Percentiles rank a stretch among this genome's conserved stretches.
phyloP scores from a whole-genome alignment of 345 rosid species.

The Euphorbia lathyris region DNA sequence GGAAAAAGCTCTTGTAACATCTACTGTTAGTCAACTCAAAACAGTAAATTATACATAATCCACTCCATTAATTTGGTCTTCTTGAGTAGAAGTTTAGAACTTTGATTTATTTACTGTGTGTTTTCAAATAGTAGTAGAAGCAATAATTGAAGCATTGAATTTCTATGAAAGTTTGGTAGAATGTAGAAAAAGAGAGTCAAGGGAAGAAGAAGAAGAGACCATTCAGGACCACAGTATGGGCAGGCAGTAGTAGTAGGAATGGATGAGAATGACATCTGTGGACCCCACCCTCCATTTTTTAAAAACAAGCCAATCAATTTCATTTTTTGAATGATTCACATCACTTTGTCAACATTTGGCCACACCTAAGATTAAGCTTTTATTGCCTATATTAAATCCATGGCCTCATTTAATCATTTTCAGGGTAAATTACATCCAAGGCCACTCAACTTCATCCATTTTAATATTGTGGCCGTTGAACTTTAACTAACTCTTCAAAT shows the following conservation, averaged over 20 bases:
- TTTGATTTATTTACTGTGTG: not conserved
- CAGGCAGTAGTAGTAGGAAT: slow-evolving; percentile 2
- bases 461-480: too few species aligned
- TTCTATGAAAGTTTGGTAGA: not conserved
- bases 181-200: not conserved
- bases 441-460: too few species aligned
- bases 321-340: slow-evolving; percentile 10
- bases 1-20: not conserved
- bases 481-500: too few species aligned
- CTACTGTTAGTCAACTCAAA: not conserved
- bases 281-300: not conserved
- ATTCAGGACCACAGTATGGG: slow-evolving; percentile 12
- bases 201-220: slow-evolving; percentile 2
- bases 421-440: too few species aligned
- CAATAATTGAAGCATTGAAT: not conserved
- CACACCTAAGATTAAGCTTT: not conserved
- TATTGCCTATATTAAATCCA: too few species aligned
- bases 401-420: too few species aligned
- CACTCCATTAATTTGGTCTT: too few species aligned
- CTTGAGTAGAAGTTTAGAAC: too few species aligned
- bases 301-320: not conserved
- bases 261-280: not conserved
- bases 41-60: not conserved
- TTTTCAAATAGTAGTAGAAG: not conserved
- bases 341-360: not conserved